phyloP scores from a whole-genome alignment of 495 filamentous ascomycete species.

The Podospora anserina region DNA sequence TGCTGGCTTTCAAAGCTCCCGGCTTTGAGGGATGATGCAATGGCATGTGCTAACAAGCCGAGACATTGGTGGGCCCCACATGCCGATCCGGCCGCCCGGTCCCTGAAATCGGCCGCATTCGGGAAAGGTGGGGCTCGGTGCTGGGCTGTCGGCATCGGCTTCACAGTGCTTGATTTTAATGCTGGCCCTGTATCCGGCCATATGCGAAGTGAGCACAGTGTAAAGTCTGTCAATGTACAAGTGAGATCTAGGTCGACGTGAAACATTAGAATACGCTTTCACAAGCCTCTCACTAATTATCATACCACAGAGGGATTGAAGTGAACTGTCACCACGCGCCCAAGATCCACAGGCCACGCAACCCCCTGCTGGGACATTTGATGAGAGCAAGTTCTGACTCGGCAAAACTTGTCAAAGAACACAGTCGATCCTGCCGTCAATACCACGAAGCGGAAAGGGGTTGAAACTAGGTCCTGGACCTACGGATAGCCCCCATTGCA shows the following conservation, averaged over 20 bases:
- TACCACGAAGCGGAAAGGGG: not conserved
- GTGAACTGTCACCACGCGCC: not conserved
- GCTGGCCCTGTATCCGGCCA: not conserved
- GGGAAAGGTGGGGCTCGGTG: slow-evolving; percentile 3
- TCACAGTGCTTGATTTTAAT: not conserved
- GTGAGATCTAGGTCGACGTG: not conserved
- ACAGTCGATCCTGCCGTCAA: not conserved
- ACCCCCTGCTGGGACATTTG: not conserved
- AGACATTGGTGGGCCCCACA: not conserved
- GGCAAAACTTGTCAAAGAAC: not conserved
- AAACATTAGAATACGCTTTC: not conserved
- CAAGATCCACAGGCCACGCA: not conserved
- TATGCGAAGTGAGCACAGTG: not conserved
- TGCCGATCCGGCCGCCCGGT: slow-evolving; percentile 5
- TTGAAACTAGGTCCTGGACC: not conserved
- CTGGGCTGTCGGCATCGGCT: not conserved
- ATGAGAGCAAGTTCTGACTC: not conserved
- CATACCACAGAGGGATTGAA: not conserved
- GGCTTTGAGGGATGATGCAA: slow-evolving; percentile 6
- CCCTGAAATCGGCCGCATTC: slow-evolving; percentile 2
- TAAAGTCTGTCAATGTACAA: not conserved
- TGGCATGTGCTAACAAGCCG: slow-evolving; percentile 9
- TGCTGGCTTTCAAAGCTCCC: not conserved
- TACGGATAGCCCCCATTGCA: not conserved
- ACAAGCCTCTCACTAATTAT: not conserved